These are phyloP conservation scores for Macrotyloma uniflorum DNA, from an alignment of 306 rosid species.

Conservation along the genomic window DNA sequence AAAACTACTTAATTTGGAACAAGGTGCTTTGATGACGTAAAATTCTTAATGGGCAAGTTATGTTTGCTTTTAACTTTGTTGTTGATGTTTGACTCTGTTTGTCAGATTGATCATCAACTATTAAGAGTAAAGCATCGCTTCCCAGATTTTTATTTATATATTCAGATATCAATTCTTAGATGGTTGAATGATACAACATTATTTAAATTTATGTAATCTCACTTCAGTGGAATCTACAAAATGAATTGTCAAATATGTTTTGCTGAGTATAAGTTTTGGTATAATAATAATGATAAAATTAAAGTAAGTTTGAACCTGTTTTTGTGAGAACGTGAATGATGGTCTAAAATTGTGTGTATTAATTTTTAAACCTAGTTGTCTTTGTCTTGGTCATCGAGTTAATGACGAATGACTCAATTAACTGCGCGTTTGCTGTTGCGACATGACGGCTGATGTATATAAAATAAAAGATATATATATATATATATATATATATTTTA, in stretches of 20 bases:
- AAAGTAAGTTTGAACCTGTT: too few relatives aligned
- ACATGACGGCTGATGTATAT: too few relatives aligned
- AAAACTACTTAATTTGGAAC: neutral
- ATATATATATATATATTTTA: too few relatives aligned
- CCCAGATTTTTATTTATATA: too few relatives aligned
- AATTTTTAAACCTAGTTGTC: too few relatives aligned
- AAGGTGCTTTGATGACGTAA: neutral
- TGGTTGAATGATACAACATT: neutral
- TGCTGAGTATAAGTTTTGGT: neutral
- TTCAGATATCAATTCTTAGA: neutral
- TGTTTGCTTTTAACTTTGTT: neutral
- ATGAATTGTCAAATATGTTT: neutral
- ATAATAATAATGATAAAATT: too few relatives aligned
- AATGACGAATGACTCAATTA: neutral
- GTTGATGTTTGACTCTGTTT: neutral
- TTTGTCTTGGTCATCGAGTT: too few relatives aligned
- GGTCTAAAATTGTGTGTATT: too few relatives aligned
- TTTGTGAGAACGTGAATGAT: too few relatives aligned
- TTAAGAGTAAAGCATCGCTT: neutral
- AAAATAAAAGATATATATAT: too few relatives aligned
- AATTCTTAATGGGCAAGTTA: neutral
- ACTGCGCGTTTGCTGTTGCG: neutral
- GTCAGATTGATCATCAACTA: neutral
- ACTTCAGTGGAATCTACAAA: neutral
- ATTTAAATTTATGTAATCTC: neutral